These are phyloP conservation scores for Mycosphaerella sp. DNA, from an alignment of 2,329 filamentous ascomycete genomes.

Conservation along the genomic window DNA sequence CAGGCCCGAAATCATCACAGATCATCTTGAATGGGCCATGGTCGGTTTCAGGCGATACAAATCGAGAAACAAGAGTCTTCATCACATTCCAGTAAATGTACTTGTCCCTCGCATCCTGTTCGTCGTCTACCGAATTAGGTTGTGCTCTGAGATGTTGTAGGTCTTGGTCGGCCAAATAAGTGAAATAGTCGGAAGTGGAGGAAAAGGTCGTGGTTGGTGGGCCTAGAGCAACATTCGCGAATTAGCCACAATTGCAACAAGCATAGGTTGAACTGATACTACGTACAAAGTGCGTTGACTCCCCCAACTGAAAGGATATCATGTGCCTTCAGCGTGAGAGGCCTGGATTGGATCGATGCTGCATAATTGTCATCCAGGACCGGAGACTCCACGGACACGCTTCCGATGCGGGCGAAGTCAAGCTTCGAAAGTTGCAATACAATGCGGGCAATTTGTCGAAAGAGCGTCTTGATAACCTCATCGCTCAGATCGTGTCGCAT, in stretches of 20 bases:
- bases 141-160: slow-evolving; percentile 25
- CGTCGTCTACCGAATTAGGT: slow-evolving; percentile 24
- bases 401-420: slow-evolving; percentile 18
- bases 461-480: slow-evolving; percentile 5
- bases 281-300: slow-evolving; percentile 7
- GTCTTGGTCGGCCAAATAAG: slow-evolving; percentile 23
- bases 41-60: slow-evolving; percentile 9
- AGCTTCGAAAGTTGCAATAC: slow-evolving; percentile 16
- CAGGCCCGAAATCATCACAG: slow-evolving; percentile 24
- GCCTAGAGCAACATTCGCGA: slow-evolving; percentile 2
- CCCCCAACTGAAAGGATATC: slow-evolving; percentile 11
- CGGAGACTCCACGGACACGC: background rate
- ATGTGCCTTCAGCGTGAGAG: slow-evolving; percentile 14
- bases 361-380: slow-evolving; percentile 3
- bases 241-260: slow-evolving; percentile 1
- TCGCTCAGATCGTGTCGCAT: background rate
- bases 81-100: slow-evolving; percentile 20
- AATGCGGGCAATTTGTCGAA: slow-evolving; percentile 12
- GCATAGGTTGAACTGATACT: background rate
- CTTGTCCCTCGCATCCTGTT: slow-evolving; percentile 26
- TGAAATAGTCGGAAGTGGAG: slow-evolving; percentile 20
- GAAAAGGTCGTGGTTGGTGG: slow-evolving; percentile 3
- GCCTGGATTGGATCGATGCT: slow-evolving; percentile 4
- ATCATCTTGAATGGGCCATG: slow-evolving; percentile 16
- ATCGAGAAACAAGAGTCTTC: slow-evolving; percentile 5